Conservation (phyloP, 306 rosid genomes). For the Rosa chinensis region DNA sequence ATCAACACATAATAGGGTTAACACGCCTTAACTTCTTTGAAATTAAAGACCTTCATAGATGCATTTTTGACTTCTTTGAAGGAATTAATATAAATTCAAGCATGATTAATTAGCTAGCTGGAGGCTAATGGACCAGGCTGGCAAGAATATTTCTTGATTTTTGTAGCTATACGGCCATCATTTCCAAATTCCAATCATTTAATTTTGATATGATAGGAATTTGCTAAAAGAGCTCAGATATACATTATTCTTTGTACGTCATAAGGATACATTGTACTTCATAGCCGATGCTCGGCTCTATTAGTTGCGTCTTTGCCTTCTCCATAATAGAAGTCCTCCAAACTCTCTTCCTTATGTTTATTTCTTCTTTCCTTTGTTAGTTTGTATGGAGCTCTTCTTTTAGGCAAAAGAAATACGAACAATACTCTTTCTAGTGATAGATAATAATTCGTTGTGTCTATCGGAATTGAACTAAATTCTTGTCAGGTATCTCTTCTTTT, state of each 20-base stretch:
- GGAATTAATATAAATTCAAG: background rate
- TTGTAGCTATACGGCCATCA: slow-evolving; percentile 3
- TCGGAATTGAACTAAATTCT: no score
- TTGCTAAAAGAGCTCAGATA: background rate
- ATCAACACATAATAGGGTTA: background rate
- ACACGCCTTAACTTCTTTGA: background rate
- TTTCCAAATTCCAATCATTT: background rate
- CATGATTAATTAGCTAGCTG: background rate
- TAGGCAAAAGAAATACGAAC: no score
- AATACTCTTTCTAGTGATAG: no score
- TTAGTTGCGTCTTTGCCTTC: background rate
- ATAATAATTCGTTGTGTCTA: no score
- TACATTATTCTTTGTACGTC: background rate
- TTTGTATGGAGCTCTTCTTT: no score
- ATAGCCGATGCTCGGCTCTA: background rate
- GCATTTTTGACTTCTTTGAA: background rate
- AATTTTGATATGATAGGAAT: background rate
- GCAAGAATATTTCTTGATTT: background rate
- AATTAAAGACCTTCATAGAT: background rate
- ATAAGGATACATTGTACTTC: background rate
- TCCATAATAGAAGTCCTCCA: background rate
- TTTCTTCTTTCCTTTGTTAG: no score
- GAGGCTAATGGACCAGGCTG: background rate
- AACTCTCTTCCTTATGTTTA: background rate
- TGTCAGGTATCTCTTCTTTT: no score